A percentile compares a stretch with the other conserved stretches of the same genome.
phyloP scores from a whole-genome alignment of 2,329 filamentous ascomycete species.

The Westerdykella aurantiaca region DNA sequence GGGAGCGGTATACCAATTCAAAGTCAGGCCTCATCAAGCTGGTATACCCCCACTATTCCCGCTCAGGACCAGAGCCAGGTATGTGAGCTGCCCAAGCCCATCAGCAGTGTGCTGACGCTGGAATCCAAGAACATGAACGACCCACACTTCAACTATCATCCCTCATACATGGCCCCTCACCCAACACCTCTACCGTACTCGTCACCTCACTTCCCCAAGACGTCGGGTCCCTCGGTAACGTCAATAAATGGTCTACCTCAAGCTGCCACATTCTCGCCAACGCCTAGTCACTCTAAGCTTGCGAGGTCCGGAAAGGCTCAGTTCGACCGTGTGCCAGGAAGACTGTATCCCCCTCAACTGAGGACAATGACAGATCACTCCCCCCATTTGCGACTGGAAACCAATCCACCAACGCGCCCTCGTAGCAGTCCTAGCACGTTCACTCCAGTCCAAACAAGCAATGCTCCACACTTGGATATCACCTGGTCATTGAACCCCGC shows the following conservation, averaged over 20 bases:
- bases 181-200: conserved; percentile 24
- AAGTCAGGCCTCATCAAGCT: conserved; percentile 8
- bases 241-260: conserved; percentile 15
- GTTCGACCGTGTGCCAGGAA: conserved; percentile 8
- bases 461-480: conserved; percentile 23
- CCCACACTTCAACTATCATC: conserved; percentile 18
- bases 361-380: conserved; percentile 9
- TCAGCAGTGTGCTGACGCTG: conserved; percentile 5
- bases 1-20: no score
- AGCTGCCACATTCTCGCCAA: conserved; percentile 26
- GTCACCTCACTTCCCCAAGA: conserved; percentile 20
- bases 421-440: conserved; percentile 43
- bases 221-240: conserved; percentile 16
- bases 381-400: conserved; percentile 13
- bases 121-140: background rate
- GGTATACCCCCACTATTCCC: conserved; percentile 27
- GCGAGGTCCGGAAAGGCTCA: conserved; percentile 18
- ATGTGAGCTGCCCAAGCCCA: conserved; percentile 14
- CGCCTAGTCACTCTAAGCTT: conserved; percentile 24
- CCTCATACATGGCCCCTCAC: conserved; percentile 29
- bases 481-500: conserved; percentile 32
- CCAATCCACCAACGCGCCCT: conserved; percentile 29
- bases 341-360: background rate
- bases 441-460: conserved; percentile 27
- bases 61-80: conserved; percentile 27